A percentile compares a stretch with the other conserved stretches of the same genome.
phyloP scores from a whole-genome alignment of 192 early-diverging fungal species.

The Coemansia sp. region DNA sequence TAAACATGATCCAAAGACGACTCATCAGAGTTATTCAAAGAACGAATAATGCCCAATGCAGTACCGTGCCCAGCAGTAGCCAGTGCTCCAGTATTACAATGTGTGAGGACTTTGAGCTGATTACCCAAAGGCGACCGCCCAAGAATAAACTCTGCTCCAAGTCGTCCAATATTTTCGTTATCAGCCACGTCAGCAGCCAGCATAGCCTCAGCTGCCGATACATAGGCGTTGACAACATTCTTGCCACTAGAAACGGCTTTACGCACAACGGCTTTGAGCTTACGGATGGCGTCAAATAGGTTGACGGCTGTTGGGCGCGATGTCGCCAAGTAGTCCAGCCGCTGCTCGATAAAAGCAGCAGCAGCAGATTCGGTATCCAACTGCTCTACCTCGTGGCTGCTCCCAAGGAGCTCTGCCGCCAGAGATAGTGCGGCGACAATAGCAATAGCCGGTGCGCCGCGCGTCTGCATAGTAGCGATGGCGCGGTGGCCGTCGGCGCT shows the following conservation, averaged over 20 bases:
- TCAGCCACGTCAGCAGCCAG: slow-evolving; percentile 83
- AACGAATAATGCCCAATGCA: slow-evolving; percentile 91
- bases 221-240: slow-evolving; percentile 64
- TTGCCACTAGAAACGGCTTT: slow-evolving; percentile 16
- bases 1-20: slow-evolving; percentile 71
- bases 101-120: slow-evolving; percentile 75
- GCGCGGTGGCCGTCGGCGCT: slow-evolving; percentile 78
- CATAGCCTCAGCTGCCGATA: slow-evolving; percentile 80
- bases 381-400: slow-evolving; percentile 3
- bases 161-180: slow-evolving; percentile 82
- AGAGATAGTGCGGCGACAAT: slow-evolving; percentile 92
- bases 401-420: slow-evolving; percentile 67
- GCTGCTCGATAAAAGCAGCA: slow-evolving; percentile 54
- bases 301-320: slow-evolving; percentile 98
- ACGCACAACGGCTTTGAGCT: slow-evolving; percentile 38
- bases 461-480: slow-evolving; percentile 92
- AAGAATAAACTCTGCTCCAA: slow-evolving; percentile 68
- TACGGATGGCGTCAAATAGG: slow-evolving; percentile 79
- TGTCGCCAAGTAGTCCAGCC: slow-evolving; percentile 80
- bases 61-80: slow-evolving; percentile 89
- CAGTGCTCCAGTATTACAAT: slow-evolving; percentile 96
- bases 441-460: slow-evolving; percentile 95
- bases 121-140: not conserved
- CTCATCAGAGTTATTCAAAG: slow-evolving; percentile 59
- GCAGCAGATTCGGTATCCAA: slow-evolving; percentile 48